These are phyloP conservation scores for Lipomyces sp. DNA, from an alignment of 805 yeast species.

Conservation along the genomic window DNA sequence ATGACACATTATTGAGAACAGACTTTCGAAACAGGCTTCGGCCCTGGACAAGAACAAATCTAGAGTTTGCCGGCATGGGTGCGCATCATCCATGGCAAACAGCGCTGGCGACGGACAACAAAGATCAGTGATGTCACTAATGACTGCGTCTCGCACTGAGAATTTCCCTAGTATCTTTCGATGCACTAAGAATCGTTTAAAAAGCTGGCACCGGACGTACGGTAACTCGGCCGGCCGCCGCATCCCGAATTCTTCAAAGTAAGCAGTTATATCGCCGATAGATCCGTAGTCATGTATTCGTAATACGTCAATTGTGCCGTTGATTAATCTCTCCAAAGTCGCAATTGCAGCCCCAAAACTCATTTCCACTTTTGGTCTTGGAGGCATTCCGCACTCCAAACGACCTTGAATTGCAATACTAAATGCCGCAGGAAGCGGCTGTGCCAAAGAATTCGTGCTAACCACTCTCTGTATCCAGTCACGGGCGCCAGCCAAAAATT, in stretches of 20 bases:
- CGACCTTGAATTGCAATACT: slow-evolving; percentile 35
- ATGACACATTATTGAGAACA: slow-evolving; percentile 55
- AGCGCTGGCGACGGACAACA: slow-evolving; percentile 24
- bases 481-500: not conserved
- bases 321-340: slow-evolving; percentile 1
- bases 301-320: slow-evolving; percentile 10
- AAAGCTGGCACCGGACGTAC: slow-evolving; percentile 25
- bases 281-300: slow-evolving; percentile 13
- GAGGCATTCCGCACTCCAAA: slow-evolving; percentile 35
- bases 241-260: slow-evolving; percentile 18
- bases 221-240: slow-evolving; percentile 27
- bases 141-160: slow-evolving; percentile 18
- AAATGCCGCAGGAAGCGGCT: slow-evolving; percentile 23
- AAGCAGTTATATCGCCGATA: slow-evolving; percentile 22
- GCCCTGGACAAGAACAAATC: slow-evolving; percentile 25
- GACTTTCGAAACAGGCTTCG: slow-evolving; percentile 52
- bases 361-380: slow-evolving; percentile 21
- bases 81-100: slow-evolving; percentile 12
- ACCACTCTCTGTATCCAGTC: not conserved
- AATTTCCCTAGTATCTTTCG: slow-evolving; percentile 17
- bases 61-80: slow-evolving; percentile 8
- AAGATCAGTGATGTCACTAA: slow-evolving; percentile 21
- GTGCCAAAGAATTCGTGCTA: slow-evolving; percentile 12
- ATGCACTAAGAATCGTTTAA: slow-evolving; percentile 6
- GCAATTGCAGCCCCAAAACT: slow-evolving; percentile 14